Conservation (phyloP, 148 eudicot genomes). For the Dysphania ambrosioides region DNA sequence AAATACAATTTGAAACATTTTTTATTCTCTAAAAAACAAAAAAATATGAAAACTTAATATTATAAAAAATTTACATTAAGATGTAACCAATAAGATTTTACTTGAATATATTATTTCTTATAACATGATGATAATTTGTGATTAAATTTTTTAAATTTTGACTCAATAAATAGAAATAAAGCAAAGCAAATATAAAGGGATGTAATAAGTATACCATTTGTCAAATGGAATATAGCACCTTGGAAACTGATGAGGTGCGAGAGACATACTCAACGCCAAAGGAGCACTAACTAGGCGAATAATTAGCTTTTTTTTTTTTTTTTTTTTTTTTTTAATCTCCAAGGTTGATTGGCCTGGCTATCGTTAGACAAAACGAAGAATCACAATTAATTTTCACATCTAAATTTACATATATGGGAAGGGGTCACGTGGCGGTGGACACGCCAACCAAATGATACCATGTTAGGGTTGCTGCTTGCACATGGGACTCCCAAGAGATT, state of each 20-base stretch:
- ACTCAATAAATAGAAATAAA: too few species aligned
- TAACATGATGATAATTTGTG: too few species aligned
- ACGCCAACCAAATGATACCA: constrained; percentile 44
- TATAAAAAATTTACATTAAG: too few species aligned
- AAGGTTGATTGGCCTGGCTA: constrained; percentile 5
- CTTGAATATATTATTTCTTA: too few species aligned
- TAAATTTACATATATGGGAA: not conserved
- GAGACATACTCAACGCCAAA: constrained; percentile 9
- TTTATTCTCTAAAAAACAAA: too few species aligned
- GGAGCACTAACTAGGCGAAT: constrained; percentile 5
- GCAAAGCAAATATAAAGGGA: too few species aligned
- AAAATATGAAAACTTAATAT: too few species aligned
- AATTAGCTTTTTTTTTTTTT: constrained; percentile 5
- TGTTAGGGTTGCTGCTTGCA: constrained; percentile 44
- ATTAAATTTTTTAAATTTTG: too few species aligned
- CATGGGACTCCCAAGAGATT: constrained; percentile 40
- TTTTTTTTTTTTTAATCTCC: too few species aligned
- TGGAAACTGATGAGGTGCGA: not conserved
- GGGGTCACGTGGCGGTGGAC: constrained; percentile 30
- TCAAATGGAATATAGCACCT: not conserved
- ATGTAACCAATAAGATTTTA: too few species aligned
- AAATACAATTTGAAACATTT: too few species aligned
- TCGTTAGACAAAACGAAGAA: constrained; percentile 8
- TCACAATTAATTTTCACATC: not conserved
- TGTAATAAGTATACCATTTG: too few species aligned